Percentiles rank a stretch among this genome's conserved stretches.
Evolutionary conservation across 2,329 filamentous ascomycete species (phyloP).

Genomic region (Phoma sp.): DNA sequence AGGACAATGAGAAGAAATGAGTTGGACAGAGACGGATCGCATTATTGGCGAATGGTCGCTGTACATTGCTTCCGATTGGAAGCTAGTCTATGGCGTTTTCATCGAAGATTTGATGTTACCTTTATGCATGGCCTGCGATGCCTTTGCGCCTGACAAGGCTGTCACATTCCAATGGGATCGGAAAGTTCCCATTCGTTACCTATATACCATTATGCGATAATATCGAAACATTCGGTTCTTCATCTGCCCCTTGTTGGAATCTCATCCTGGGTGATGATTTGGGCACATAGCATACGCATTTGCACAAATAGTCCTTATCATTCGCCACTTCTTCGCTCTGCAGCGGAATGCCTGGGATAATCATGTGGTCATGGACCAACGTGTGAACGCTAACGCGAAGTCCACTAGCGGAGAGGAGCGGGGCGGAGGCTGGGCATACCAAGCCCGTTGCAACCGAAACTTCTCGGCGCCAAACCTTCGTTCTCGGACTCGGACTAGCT

Average conservation of each 20-base stretch:
- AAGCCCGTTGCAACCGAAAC: constrained; percentile 20
- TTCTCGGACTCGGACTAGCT: constrained; percentile 6
- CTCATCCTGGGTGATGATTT: no score
- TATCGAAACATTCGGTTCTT: not conserved
- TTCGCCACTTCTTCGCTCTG: no score
- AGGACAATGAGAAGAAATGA: constrained; percentile 38
- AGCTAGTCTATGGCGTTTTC: not conserved
- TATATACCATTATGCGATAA: constrained; percentile 15
- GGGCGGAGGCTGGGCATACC: constrained; percentile 6
- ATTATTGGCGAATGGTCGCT: not conserved
- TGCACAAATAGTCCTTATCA: no score
- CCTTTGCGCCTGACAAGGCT: constrained; percentile 21
- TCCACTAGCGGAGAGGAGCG: not conserved
- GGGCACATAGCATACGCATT: no score
- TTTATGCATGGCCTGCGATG: constrained; percentile 33
- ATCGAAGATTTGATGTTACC: not conserved
- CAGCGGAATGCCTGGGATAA: no score
- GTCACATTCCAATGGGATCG: constrained; percentile 5
- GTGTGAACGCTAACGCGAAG: not conserved
- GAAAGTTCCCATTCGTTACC: constrained; percentile 18
- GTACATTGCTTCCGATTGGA: constrained; percentile 11
- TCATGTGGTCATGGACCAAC: no score
- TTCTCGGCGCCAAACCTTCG: constrained; percentile 21
- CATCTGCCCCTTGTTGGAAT: no score
- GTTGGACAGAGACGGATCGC: not conserved